Conservation (phyloP, 169 alveolate genomes). For the Besnoitia besnoiti region DNA sequence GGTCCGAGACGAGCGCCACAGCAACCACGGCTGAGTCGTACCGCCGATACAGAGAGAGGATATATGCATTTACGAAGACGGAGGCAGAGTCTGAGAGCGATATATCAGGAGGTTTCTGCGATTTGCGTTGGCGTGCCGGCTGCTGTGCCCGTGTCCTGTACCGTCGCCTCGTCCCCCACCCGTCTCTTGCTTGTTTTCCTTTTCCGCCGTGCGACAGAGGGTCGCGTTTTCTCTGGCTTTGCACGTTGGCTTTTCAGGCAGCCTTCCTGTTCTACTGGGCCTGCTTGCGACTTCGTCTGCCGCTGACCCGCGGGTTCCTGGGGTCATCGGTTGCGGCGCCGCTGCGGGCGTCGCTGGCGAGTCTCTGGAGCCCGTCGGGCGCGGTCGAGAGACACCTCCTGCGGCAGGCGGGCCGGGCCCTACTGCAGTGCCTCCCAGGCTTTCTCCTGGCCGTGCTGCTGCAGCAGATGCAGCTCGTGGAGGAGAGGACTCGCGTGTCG, state of each 20-base stretch:
- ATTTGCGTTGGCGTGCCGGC: too few species aligned
- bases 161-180: not conserved
- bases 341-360: not conserved
- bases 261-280: constrained; percentile 23
- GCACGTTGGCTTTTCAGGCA: not conserved
- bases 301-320: constrained; percentile 10
- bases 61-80: too few species aligned
- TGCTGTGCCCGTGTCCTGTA: too few species aligned
- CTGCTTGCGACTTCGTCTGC: not conserved
- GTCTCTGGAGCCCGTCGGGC: not conserved
- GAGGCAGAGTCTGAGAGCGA: too few species aligned
- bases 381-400: not conserved
- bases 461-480: not conserved
- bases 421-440: constrained; percentile 18
- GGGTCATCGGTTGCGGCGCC: constrained; percentile 34
- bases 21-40: too few species aligned
- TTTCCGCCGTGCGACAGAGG: not conserved
- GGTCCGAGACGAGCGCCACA: not conserved
- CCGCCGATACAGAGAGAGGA: too few species aligned
- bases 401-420: constrained; percentile 20
- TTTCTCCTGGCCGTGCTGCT: constrained; percentile 25
- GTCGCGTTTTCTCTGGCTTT: too few species aligned
- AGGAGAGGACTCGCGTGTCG: not conserved
- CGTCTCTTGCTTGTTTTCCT: not conserved
- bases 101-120: too few species aligned